Base-by-base conservation (phyloP, 2,329 filamentous ascomycete species). In the Botryotinia globosa region DNA sequence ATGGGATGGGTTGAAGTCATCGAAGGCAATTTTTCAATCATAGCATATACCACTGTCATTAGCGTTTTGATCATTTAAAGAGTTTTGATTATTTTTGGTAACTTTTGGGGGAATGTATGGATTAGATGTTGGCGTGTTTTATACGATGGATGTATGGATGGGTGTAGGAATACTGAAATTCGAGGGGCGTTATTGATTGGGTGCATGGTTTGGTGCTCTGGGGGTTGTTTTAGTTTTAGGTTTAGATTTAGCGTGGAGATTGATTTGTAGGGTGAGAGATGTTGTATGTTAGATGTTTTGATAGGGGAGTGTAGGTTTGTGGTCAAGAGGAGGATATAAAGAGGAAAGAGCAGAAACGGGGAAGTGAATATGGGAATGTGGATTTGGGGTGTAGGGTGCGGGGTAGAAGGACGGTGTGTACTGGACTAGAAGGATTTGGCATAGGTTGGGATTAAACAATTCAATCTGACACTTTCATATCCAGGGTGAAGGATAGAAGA, bases 11-110 rank as follows among this genome's bases (percentile, higher is more conserved):
- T 29, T 56, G 45, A 56, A 68, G 3, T 42, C 59, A 62, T 62
- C 18, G 34, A 68, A 58, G 65, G 48, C 32, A 37, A 67, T 67
- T 67, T 67, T 67, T n/a, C 48, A 68, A 68, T 32, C 54, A 68
- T 51, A 74, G 71, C 61, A 73, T 74, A 69, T 74, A 67, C 56
- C 54, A 68, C 59, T 69, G 73, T 69, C 71, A 54, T 69, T 74
- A 73, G 71, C 73, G 73, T 67, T 74, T 68, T 68, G 65, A 56
- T 68, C 34, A 56, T 37, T 67, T 68, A 32, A 42, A 39, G 25
- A 29, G 18, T 68, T 68, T 68, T 42, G n/a, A 25, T 14, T 62
- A 39, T 62, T 68, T 56, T 68, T 67, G 25, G 39, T 25, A 12
- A 18, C 14, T 67, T 56, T 29, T 56, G 5, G 34, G 29, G 65